Conservation (phyloP, 2,329 filamentous ascomycete genomes). For the Pezicula neosporulosa region DNA sequence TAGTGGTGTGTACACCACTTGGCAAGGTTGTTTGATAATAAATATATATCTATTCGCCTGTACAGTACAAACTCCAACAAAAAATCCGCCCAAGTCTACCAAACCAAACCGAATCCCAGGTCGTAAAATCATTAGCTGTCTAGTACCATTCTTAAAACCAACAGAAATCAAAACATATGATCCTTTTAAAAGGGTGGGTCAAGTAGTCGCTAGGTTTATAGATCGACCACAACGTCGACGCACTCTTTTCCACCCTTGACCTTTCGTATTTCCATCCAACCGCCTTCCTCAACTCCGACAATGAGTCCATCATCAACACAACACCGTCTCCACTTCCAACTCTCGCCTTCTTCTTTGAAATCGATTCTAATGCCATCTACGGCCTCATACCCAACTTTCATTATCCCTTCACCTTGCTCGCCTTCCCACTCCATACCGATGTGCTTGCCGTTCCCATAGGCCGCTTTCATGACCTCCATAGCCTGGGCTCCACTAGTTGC, state of each 20-base stretch:
- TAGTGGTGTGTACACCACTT: not conserved
- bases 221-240: conserved; percentile 21
- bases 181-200: no score
- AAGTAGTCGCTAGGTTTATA: not conserved
- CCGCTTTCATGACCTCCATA: conserved; percentile 73
- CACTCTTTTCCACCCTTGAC: conserved; percentile 31
- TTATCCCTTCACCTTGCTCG: conserved; percentile 44
- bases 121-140: no score
- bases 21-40: no score
- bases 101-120: no score
- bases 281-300: conserved; percentile 66
- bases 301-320: conserved; percentile 97
- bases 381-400: conserved; percentile 69
- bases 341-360: conserved; percentile 67
- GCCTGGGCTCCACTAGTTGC: conserved; percentile 60
- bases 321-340: conserved; percentile 70
- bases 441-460: conserved; percentile 56
- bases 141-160: no score
- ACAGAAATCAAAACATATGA: no score
- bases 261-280: conserved; percentile 65
- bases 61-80: no score
- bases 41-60: no score
- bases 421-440: conserved; percentile 41
- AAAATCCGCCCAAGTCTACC: no score
- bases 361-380: conserved; percentile 65